Evolutionary conservation across 2,329 filamentous ascomycete species (phyloP), one percentile per base, ranked within the genome.

Genomic region (Ophiostoma fasciatum): DNA sequence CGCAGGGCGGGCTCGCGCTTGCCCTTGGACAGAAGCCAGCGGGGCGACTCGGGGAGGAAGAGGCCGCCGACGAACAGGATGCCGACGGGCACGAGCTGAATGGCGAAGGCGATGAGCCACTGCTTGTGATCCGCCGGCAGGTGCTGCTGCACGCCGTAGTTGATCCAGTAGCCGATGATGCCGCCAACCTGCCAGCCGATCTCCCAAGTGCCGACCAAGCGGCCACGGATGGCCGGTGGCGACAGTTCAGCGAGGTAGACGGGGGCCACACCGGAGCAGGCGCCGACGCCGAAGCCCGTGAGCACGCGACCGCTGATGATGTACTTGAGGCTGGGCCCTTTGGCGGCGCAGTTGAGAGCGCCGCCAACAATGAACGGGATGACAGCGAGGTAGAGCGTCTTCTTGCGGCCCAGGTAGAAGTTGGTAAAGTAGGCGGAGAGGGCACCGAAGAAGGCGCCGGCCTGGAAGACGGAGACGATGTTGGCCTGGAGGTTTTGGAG

Each of bases 401-500:
- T 68, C 48, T 71, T 71, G 17, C 81, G 69, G 20, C 81, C 81
- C 42, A 78, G 59, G 51, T 68, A 81, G 59, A 78, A 74, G 21
- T 69, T 74, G 23, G 71, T 66, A 8, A 61, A 64, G 46, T 80
- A 85, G 38, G 74, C 78, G 41, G 70, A 66, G 28, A 84, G 58
- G n/a, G 76, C 72, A 34, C 82, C 82, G 47, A 88, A 87, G 60
- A 90, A 87, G 41, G 81, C 81, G 40, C 82, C 82, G 9, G 82
- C 82, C 56, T 88, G 82, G 59, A 83, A 87, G 36, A 79, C 71
- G 19, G 78, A 84, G 35, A 85, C 81, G 42, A 87, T 84, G 53
- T 87, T 88, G 48, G 76, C 63, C 49, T 74, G 76, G 32, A 80
- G 60, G 4, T 80, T 56, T 21, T 74, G 66, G 19, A 74, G 58